phyloP scores from a whole-genome alignment of 495 filamentous ascomycete genomes.

The Aspergillus nanangensis region DNA sequence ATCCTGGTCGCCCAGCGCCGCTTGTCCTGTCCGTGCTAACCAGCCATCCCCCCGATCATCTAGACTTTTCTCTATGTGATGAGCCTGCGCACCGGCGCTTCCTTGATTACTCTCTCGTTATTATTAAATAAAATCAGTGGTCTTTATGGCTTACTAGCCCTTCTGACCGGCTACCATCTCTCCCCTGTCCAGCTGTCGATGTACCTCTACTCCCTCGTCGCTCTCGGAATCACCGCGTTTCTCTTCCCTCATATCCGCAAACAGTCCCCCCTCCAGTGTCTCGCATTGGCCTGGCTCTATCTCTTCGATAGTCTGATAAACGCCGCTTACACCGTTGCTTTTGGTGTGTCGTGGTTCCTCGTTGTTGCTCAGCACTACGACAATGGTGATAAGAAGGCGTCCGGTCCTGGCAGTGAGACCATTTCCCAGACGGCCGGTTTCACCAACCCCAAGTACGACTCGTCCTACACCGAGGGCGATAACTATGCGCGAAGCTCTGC shows the following conservation, averaged over 20 bases:
- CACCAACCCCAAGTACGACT: slow-evolving; percentile 61
- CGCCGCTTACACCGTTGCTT: slow-evolving; percentile 69
- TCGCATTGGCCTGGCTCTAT: slow-evolving; percentile 72
- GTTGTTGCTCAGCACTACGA: slow-evolving; percentile 55
- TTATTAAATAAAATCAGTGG: slow-evolving; percentile 86
- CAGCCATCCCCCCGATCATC: slow-evolving; percentile 10
- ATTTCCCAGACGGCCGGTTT: slow-evolving; percentile 67
- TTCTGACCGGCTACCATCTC: slow-evolving; percentile 67
- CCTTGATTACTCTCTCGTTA: slow-evolving; percentile 72
- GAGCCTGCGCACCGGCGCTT: slow-evolving; percentile 78
- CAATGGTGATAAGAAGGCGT: slow-evolving; percentile 31
- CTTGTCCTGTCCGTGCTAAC: slow-evolving; percentile 3
- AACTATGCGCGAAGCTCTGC: slow-evolving; percentile 26
- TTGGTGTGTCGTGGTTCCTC: slow-evolving; percentile 80
- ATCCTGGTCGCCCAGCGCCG: too few relatives aligned
- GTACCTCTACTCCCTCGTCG: slow-evolving; percentile 78
- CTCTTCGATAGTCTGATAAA: slow-evolving; percentile 76
- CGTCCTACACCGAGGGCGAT: slow-evolving; percentile 29
- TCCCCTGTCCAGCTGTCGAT: slow-evolving; percentile 68
- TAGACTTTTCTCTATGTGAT: slow-evolving; percentile 80
- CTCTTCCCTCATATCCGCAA: slow-evolving; percentile 69
- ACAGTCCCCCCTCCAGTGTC: slow-evolving; percentile 61
- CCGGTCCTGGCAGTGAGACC: slow-evolving; percentile 41
- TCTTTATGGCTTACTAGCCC: slow-evolving; percentile 81
- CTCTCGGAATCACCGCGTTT: slow-evolving; percentile 54